These are phyloP conservation scores for Colletotrichum costaricense DNA, from an alignment of 2,329 filamentous ascomycete genomes.

Conservation along the genomic window DNA sequence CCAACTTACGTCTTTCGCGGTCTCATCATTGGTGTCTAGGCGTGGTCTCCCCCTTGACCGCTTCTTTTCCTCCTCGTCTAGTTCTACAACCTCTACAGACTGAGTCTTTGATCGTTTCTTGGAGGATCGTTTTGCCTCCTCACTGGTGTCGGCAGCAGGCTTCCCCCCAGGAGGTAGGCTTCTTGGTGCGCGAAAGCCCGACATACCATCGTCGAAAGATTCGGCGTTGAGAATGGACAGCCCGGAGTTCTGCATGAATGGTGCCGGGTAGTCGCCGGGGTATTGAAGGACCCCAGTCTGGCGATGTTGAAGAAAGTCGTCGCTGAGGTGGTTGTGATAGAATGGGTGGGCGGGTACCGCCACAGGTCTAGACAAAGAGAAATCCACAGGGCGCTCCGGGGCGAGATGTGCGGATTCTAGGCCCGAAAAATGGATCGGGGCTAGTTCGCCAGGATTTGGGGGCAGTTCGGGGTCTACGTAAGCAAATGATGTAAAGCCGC, in stretches of 20 bases:
- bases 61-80: constrained; percentile 61
- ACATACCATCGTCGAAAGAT: constrained; percentile 52
- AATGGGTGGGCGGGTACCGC: constrained; percentile 14
- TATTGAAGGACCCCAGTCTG: constrained; percentile 11
- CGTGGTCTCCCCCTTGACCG: constrained; percentile 79
- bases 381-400: constrained; percentile 3
- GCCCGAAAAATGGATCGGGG: constrained; percentile 19
- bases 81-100: constrained; percentile 42
- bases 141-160: constrained; percentile 12
- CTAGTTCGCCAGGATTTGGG: constrained; percentile 13
- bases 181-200: constrained; percentile 36
- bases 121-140: constrained; percentile 20
- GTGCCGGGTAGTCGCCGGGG: constrained; percentile 15
- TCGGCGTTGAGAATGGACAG: constrained; percentile 60
- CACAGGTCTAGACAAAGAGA: neutral
- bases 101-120: constrained; percentile 47
- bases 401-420: neutral
- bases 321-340: constrained; percentile 1
- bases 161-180: constrained; percentile 35
- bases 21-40: constrained; percentile 81
- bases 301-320: constrained; percentile 6
- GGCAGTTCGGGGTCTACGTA: constrained; percentile 7
- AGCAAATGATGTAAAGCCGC: neutral
- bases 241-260: constrained; percentile 45
- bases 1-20: constrained; percentile 78